Evolutionary conservation across 208 protist genomes (phyloP).

Genomic region (Strigomonas culicis): DNA sequence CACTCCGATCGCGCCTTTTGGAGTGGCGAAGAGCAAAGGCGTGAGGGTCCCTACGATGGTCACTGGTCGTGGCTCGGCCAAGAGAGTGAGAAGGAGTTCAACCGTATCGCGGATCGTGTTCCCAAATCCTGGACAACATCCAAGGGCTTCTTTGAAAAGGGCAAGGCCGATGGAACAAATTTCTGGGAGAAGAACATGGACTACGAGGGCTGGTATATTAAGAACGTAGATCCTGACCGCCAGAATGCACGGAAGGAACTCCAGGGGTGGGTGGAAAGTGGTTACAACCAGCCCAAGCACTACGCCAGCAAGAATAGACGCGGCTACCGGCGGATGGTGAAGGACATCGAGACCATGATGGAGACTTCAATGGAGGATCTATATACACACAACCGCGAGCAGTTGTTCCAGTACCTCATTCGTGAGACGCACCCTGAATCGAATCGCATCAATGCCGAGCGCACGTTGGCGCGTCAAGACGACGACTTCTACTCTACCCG

Average conservation of each 20-base stretch:
- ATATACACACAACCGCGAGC: slow-evolving; percentile 87
- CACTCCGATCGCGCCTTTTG: slow-evolving; percentile 78
- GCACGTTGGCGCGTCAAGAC: slow-evolving; percentile 74
- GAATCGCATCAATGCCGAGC: slow-evolving; percentile 86
- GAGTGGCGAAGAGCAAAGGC: slow-evolving; percentile 84
- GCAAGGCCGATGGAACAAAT: slow-evolving; percentile 81
- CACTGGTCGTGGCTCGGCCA: slow-evolving; percentile 87
- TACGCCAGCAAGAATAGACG: slow-evolving; percentile 89
- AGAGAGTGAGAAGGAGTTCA: slow-evolving; percentile 79
- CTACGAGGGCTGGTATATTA: slow-evolving; percentile 91
- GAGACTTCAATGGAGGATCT: slow-evolving; percentile 88
- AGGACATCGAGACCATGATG: slow-evolving; percentile 88
- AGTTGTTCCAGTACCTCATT: slow-evolving; percentile 88
- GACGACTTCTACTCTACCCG: slow-evolving; percentile 90
- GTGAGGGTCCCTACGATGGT: slow-evolving; percentile 81
- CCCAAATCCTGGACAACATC: slow-evolving; percentile 78
- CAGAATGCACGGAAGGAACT: slow-evolving; percentile 75
- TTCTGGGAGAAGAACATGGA: slow-evolving; percentile 91
- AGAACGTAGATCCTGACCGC: slow-evolving; percentile 87
- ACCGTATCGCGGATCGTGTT: slow-evolving; percentile 74
- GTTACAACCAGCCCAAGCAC: slow-evolving; percentile 88
- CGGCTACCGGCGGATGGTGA: slow-evolving; percentile 86
- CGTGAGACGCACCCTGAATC: slow-evolving; percentile 81
- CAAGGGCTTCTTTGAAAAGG: slow-evolving; percentile 86
- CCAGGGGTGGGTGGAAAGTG: slow-evolving; percentile 82